Conservation (phyloP, 306 rosid genomes). For the Lotus japonicus region DNA sequence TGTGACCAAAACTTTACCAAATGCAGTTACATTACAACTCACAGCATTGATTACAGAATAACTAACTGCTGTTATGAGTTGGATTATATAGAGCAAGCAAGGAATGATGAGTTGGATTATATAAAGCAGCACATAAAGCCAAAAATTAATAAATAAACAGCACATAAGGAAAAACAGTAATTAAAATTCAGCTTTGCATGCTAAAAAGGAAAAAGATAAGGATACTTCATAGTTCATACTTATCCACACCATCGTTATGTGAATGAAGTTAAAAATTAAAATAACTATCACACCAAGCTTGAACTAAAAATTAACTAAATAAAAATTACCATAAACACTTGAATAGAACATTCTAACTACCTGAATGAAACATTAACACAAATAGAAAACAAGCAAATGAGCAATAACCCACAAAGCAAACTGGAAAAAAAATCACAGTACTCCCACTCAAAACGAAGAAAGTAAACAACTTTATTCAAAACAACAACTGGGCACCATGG, state of each 20-base stretch:
- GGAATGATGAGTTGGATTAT: background rate
- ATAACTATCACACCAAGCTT: background rate
- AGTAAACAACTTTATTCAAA: background rate
- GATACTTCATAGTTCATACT: slow-evolving; percentile 6
- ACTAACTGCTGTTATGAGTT: background rate
- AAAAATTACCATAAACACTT: slow-evolving; percentile 13
- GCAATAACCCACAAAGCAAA: background rate
- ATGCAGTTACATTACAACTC: slow-evolving; percentile 14
- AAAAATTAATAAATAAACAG: background rate
- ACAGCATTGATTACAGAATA: slow-evolving; percentile 8
- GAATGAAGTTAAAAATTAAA: background rate
- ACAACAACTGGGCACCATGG: background rate
- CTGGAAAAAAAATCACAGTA: slow-evolving; percentile 12
- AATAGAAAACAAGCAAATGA: background rate
- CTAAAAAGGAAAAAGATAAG: slow-evolving; percentile 16
- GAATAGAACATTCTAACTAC: slow-evolving; percentile 7
- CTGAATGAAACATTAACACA: background rate
- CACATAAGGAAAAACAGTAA: slow-evolving; percentile 3
- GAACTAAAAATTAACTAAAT: background rate
- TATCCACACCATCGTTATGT: background rate
- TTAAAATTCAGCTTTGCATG: slow-evolving; percentile 6
- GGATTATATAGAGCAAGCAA: slow-evolving; percentile 16
- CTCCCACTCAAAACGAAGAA: slow-evolving; percentile 11
- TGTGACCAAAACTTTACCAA: slow-evolving; percentile 7
- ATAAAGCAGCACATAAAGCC: background rate